phyloP scores from a whole-genome alignment of 73 alveolate genomes.

The Paramecium tetraurelia region DNA sequence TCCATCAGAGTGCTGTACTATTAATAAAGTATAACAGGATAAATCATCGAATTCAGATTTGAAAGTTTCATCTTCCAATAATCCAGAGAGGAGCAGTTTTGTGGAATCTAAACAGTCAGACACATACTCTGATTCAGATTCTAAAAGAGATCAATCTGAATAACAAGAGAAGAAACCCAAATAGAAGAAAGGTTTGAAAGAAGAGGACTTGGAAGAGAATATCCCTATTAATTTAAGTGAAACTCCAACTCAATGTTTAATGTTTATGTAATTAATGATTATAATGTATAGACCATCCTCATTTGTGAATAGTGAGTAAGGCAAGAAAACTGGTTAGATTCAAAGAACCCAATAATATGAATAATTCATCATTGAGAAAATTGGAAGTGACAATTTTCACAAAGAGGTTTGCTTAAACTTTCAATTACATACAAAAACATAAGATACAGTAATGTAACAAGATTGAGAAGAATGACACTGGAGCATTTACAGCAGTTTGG shows the following conservation, averaged over 20 bases:
- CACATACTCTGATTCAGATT: conserved; percentile 29
- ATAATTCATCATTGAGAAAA: conserved; percentile 68
- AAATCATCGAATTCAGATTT: conserved; percentile 48
- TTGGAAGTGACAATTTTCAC: conserved; percentile 66
- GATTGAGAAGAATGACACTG: conserved; percentile 58
- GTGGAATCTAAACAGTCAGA: conserved; percentile 18
- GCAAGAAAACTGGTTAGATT: conserved; percentile 62
- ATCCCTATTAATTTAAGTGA: conserved; percentile 78
- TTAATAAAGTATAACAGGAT: neutral
- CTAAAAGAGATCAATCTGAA: conserved; percentile 47
- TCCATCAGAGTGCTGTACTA: conserved; percentile 10
- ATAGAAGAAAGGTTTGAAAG: conserved; percentile 57
- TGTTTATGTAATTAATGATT: conserved; percentile 36
- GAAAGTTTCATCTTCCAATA: conserved; percentile 29
- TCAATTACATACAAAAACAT: conserved; percentile 51
- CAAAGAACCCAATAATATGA: conserved; percentile 62
- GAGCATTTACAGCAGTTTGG: conserved; percentile 68
- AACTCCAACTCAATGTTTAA: conserved; percentile 72
- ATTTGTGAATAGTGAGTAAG: conserved; percentile 40
- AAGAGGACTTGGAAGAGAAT: conserved; percentile 66
- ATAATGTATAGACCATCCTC: conserved; percentile 27
- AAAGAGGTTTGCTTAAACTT: conserved; percentile 66
- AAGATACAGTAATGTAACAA: conserved; percentile 45
- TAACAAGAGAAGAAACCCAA: conserved; percentile 51
- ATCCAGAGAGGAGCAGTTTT: conserved; percentile 34